Conservation (phyloP, 106 monocot genomes). For the Allium fistulosum region DNA sequence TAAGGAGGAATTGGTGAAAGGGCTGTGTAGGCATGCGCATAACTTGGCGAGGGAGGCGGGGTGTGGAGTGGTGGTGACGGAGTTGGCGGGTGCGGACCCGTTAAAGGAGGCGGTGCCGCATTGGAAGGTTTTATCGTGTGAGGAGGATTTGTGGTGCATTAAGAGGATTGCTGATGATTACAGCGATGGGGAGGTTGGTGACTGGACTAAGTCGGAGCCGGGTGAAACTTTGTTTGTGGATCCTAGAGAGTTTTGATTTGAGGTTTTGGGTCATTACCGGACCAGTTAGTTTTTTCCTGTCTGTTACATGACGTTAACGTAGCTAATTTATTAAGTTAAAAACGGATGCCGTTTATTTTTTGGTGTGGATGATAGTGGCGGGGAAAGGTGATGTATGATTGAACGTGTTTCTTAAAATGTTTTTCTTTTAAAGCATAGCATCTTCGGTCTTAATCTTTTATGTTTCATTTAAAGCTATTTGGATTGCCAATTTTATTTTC, state of each 20-base stretch:
- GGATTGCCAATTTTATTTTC: no score
- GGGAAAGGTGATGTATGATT: no score
- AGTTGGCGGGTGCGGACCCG: constrained; percentile 54
- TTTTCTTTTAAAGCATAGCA: no score
- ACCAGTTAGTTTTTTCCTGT: no score
- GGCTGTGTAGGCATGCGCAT: constrained; percentile 47
- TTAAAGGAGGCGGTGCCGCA: constrained; percentile 42
- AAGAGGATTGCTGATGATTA: constrained; percentile 61
- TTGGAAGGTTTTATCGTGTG: constrained; percentile 42
- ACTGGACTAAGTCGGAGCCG: constrained; percentile 56
- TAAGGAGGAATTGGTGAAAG: constrained; percentile 16
- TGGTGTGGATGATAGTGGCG: no score
- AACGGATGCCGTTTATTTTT: no score
- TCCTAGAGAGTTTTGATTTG: constrained; percentile 41
- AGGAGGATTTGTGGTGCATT: constrained; percentile 73
- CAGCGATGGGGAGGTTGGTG: constrained; percentile 34
- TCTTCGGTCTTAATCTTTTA: no score
- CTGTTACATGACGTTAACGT: no score
- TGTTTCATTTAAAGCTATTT: no score
- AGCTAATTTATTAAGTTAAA: no score
- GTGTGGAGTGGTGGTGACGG: constrained; percentile 61
- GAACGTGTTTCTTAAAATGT: no score
- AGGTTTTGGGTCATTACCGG: not conserved
- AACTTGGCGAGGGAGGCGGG: constrained; percentile 47
- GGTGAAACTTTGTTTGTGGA: constrained; percentile 59